These are phyloP conservation scores for Coemansia sp. DNA, from an alignment of 192 early-diverging fungal species.

Conservation along the genomic window DNA sequence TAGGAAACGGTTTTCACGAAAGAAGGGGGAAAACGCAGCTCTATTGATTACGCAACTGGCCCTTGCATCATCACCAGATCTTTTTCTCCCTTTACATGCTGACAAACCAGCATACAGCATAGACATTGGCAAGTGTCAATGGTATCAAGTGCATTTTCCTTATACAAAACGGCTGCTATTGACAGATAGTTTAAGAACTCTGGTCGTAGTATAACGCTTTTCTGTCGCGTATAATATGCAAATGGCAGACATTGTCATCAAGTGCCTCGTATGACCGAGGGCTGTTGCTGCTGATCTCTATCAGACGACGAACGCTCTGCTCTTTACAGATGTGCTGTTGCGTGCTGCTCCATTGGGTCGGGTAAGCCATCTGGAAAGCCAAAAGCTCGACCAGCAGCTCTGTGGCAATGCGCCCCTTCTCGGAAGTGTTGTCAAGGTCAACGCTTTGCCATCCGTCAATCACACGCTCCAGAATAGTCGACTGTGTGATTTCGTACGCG, in stretches of 20 bases:
- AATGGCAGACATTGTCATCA: no score
- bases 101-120: no score
- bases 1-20: no score
- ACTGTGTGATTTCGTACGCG: constrained; percentile 56
- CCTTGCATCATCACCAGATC: neutral
- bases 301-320: constrained; percentile 74
- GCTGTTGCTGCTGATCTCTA: constrained; percentile 21
- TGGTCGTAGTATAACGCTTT: neutral
- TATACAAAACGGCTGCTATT: no score
- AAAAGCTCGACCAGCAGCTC: constrained; percentile 82
- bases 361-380: constrained; percentile 89
- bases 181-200: constrained; percentile 68
- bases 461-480: neutral
- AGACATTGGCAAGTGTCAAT: no score
- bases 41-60: neutral
- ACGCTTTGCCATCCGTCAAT: neutral
- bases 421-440: constrained; percentile 35
- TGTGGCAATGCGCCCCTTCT: constrained; percentile 74
- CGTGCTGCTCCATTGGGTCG: constrained; percentile 94
- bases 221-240: neutral
- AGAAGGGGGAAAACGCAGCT: neutral
- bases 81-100: no score
- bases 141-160: no score
- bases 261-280: neutral
- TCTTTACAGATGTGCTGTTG: constrained; percentile 63